A percentile compares a stretch with the other conserved stretches of the same genome.
Evolutionary conservation across 129 eudicot genomes (phyloP).

Genomic region (Artemisia annua): DNA sequence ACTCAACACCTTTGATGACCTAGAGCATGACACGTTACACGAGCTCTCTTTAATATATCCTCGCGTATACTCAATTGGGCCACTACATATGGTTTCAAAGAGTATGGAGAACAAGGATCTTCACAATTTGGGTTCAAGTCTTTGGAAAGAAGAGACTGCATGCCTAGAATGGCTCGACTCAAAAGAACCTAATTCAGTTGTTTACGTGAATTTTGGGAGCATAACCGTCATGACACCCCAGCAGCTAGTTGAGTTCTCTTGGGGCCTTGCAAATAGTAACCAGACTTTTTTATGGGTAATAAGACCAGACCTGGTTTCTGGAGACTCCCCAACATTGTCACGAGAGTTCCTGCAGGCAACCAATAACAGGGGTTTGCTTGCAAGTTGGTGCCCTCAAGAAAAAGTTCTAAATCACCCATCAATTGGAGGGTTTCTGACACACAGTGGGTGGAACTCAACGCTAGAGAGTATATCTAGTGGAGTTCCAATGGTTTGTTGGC

Average conservation of each 20-base stretch:
- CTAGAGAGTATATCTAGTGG: no score
- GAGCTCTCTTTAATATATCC: background rate
- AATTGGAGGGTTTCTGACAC: no score
- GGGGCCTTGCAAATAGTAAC: no score
- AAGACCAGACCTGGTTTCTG: background rate
- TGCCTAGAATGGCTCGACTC: background rate
- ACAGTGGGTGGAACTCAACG: no score
- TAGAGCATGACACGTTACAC: background rate
- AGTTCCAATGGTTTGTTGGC: no score
- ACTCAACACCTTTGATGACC: constrained; percentile 2
- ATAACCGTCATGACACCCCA: no score
- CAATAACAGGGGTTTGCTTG: background rate
- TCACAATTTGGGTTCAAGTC: background rate
- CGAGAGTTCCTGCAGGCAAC: background rate
- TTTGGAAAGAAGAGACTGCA: background rate
- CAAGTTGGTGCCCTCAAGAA: constrained; percentile 8
- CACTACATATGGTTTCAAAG: background rate
- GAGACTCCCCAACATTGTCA: background rate
- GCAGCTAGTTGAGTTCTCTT: no score
- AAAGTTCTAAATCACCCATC: background rate
- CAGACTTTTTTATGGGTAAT: no score
- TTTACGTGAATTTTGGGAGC: no score
- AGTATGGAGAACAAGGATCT: background rate
- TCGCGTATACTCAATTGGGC: background rate
- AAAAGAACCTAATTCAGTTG: no score